phyloP scores from a whole-genome alignment of 2,329 filamentous ascomycete genomes.

The Penicillium freii region DNA sequence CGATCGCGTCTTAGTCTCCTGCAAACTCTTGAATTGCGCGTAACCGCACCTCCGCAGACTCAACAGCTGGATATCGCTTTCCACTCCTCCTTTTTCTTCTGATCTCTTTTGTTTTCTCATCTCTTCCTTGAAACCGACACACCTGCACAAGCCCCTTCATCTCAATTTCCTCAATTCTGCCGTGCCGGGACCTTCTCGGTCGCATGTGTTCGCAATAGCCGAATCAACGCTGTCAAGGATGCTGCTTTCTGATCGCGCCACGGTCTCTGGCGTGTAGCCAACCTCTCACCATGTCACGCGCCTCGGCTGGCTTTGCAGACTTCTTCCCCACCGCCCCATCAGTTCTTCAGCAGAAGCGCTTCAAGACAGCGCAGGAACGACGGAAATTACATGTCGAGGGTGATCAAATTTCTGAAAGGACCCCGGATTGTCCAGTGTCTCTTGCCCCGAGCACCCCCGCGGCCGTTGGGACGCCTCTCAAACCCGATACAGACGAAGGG shows the following conservation, averaged over 20 bases:
- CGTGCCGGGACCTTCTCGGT: constrained; percentile 15
- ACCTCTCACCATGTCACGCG: constrained; percentile 70
- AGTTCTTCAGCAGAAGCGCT: constrained; percentile 53
- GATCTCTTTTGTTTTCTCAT: background rate
- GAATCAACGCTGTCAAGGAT: constrained; percentile 36
- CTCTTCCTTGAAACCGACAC: background rate
- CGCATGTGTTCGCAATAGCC: constrained; percentile 23
- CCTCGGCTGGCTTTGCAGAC: constrained; percentile 76
- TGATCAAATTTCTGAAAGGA: constrained; percentile 14
- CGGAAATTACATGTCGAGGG: constrained; percentile 50
- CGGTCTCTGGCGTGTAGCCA: constrained; percentile 43
- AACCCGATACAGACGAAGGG: constrained; percentile 14
- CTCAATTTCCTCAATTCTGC: background rate
- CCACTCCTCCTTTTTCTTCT: background rate
- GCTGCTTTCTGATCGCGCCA: constrained; percentile 38
- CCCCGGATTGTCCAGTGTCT: constrained; percentile 2
- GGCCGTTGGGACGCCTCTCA: constrained; percentile 17
- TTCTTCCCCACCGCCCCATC: constrained; percentile 79
- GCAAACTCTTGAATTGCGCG: constrained; percentile 18
- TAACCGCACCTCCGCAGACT: constrained; percentile 1
- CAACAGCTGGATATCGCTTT: background rate
- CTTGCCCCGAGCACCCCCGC: constrained; percentile 10
- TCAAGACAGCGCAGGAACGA: constrained; percentile 53
- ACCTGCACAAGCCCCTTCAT: constrained; percentile 1
- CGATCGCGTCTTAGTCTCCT: constrained; percentile 15